These are phyloP conservation scores for Catharanthus roseus DNA, from an alignment of 257 asterid species.

Conservation along the genomic window DNA sequence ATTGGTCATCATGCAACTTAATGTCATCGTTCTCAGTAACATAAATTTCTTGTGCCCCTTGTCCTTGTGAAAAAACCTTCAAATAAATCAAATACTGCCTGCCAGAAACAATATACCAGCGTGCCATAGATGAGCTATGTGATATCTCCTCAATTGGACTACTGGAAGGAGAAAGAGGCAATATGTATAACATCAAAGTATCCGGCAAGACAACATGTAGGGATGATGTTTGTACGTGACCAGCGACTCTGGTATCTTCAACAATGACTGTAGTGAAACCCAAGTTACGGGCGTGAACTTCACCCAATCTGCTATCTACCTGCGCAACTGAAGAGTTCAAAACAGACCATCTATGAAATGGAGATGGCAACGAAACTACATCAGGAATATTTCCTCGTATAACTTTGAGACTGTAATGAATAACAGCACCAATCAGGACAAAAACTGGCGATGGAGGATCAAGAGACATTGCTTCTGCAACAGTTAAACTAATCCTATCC, in stretches of 20 bases:
- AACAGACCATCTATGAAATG: conserved; percentile 66
- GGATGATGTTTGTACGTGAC: conserved; percentile 74
- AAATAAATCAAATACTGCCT: conserved; percentile 54
- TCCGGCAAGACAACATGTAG: conserved; percentile 83
- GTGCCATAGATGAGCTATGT: conserved; percentile 54
- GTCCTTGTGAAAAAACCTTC: conserved; percentile 69
- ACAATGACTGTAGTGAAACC: conserved; percentile 66
- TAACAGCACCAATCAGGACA: conserved; percentile 73
- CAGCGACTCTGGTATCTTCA: conserved; percentile 82
- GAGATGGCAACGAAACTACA: conserved; percentile 67
- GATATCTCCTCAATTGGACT: conserved; percentile 38
- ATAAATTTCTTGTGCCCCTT: conserved; percentile 58
- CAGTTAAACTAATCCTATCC: conserved; percentile 74
- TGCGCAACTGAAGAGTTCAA: conserved; percentile 75
- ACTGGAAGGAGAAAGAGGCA: conserved; percentile 55
- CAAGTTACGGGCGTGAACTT: conserved; percentile 53
- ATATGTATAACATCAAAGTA: conserved; percentile 46
- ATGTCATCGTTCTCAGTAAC: conserved; percentile 65
- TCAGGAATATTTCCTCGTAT: conserved; percentile 64
- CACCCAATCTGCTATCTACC: conserved; percentile 56
- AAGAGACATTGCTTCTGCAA: conserved; percentile 94
- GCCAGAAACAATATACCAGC: conserved; percentile 81
- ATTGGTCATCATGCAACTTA: conserved; percentile 47
- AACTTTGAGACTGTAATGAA: conserved; percentile 64
- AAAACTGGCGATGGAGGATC: conserved; percentile 85